Evolutionary conservation across 495 filamentous ascomycete species (phyloP), one percentile per base, ranked within the genome.

Genomic region (Apodospora peruviana): DNA sequence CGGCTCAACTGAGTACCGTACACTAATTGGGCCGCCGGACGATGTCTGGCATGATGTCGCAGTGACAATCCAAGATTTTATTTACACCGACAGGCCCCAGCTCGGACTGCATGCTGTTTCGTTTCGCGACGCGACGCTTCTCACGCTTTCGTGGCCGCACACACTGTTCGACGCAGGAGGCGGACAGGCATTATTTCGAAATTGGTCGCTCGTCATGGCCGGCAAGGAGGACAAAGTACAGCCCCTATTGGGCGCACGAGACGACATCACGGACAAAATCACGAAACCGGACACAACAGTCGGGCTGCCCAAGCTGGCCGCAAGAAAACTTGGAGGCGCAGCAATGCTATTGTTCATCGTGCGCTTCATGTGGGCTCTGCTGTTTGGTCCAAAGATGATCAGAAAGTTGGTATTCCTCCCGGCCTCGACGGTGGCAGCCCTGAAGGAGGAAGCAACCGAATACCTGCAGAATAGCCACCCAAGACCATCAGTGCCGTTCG

Each of bases 141-240:
- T 79, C 22, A 62, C 64, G 11, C 47, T 78, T 18, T 54, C 55
- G 10, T 78, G 65, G 61, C 68, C 70, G n/a, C 77, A 80, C 52
- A 61, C 68, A 2, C 44, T 75, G 10, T 71, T 69, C 51, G 77
- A 80, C 45, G 74, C 60, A 2, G 65, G 74, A 57, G 73, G 70
- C 11, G 60, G 47, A 12, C 40, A 32, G n/a, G 58, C 55, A n/a
- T 52, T 73, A 23, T 50, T 76, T 5, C 42, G 58, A 4, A 62
- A 56, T 3, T 76, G 72, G 71, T 51, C 45, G 25, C 52, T 60
- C 2, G 62, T 70, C 9, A 59, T 75, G 5, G 62, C 67, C 18
- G 69, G 67, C 14, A 44, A 58, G 5, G 68, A 66, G n/a, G 56
- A 56, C 14, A 60, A 70, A 41, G 60, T 76, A 11, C 61, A 63